Conservation (phyloP, 805 yeast species). For the Candida multigemmis region DNA sequence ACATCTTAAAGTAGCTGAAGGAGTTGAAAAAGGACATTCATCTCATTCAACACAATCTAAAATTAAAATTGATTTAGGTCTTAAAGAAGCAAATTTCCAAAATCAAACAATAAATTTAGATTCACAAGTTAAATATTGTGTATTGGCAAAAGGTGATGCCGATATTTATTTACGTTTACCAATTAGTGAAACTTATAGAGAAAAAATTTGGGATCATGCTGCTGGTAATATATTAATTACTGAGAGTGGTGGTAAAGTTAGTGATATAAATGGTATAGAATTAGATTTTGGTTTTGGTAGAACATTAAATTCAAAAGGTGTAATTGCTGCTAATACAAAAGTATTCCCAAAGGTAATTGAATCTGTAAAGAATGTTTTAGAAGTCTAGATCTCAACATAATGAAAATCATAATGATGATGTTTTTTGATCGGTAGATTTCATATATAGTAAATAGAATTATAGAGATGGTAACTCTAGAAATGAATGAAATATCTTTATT, state of each 20-base stretch:
- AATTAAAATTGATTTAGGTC: constrained; percentile 54
- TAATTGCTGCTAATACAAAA: constrained; percentile 66
- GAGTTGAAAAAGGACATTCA: constrained; percentile 93
- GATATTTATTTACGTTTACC: constrained; percentile 90
- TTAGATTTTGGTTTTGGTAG: constrained; percentile 86
- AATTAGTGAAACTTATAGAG: constrained; percentile 63
- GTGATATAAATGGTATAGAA: constrained; percentile 69
- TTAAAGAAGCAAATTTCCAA: constrained; percentile 40
- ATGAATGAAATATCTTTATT: no score
- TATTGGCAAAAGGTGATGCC: constrained; percentile 83
- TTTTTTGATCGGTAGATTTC: no score
- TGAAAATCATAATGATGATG: no score
- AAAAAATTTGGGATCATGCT: constrained; percentile 98
- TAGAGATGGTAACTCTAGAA: no score
- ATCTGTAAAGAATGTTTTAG: constrained; percentile 32
- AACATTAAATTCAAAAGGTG: constrained; percentile 75
- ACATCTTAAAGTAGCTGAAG: constrained; percentile 71
- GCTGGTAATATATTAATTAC: constrained; percentile 82
- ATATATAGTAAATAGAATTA: no score
- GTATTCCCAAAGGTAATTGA: constrained; percentile 42
- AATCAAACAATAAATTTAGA: constrained; percentile 71
- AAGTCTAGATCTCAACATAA: no score
- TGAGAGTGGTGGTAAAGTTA: constrained; percentile 89
- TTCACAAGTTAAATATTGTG: constrained; percentile 94
- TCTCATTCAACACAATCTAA: constrained; percentile 77